Percentiles rank a stretch among this genome's conserved stretches.
Evolutionary conservation across 139 green algal species (phyloP).

Genomic region (Micromonas commoda): DNA sequence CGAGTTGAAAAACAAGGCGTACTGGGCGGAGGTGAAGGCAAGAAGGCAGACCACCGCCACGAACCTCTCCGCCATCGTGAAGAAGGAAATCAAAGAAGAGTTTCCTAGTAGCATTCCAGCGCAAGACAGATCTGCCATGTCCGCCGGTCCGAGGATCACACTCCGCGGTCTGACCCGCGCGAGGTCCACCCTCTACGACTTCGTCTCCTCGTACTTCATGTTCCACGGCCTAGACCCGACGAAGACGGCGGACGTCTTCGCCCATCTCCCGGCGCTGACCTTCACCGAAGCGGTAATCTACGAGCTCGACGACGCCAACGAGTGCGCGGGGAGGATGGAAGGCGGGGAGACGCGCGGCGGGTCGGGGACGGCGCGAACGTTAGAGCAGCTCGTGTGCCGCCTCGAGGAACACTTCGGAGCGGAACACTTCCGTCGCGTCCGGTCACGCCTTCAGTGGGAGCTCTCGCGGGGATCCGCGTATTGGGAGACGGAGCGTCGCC

Average conservation of each 20-base stretch:
- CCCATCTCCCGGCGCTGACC: constrained; percentile 19
- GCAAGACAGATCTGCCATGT: too few species aligned
- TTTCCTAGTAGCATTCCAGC: too few species aligned
- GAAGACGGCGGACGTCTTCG: constrained; percentile 28
- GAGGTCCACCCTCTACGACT: background rate
- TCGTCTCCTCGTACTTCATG: constrained; percentile 37
- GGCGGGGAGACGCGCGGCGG: too few species aligned
- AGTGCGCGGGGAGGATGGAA: background rate
- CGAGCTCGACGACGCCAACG: constrained; percentile 31
- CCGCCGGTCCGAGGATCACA: background rate
- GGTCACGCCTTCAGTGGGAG: background rate
- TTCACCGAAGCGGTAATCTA: constrained; percentile 36
- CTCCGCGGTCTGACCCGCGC: constrained; percentile 7
- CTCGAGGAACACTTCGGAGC: too few species aligned
- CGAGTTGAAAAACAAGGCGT: too few species aligned
- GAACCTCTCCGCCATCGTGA: too few species aligned
- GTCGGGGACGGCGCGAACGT: too few species aligned
- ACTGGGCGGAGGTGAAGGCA: too few species aligned
- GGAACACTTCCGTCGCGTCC: too few species aligned
- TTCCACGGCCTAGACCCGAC: constrained; percentile 32
- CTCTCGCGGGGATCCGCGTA: background rate
- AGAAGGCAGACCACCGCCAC: too few species aligned
- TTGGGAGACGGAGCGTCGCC: background rate
- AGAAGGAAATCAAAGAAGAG: too few species aligned
- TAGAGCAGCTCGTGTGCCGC: too few species aligned